A percentile compares a stretch with the other conserved stretches of the same genome.
These are phyloP conservation scores for Penicillium sumatraense DNA, from an alignment of 2,329 filamentous ascomycete genomes.

Conservation along the genomic window DNA sequence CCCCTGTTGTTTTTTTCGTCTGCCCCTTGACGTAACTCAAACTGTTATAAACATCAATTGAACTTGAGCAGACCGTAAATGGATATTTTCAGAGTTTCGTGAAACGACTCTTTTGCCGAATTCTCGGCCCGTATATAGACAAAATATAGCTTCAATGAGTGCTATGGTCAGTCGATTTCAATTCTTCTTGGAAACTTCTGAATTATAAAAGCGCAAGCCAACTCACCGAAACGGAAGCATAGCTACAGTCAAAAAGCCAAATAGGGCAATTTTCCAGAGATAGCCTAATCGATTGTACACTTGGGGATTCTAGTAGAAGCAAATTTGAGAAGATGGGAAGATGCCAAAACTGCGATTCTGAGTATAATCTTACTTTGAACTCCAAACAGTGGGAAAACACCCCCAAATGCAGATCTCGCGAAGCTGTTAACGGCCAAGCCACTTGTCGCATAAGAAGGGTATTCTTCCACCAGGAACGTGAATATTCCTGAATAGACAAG, in stretches of 20 bases:
- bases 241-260: background rate
- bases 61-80: too few relatives aligned
- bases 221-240: background rate
- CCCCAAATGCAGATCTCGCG: constrained; percentile 74
- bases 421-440: constrained; percentile 82
- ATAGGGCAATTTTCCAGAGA: background rate
- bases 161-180: background rate
- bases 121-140: background rate
- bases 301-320: too few relatives aligned
- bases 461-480: constrained; percentile 73
- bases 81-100: background rate
- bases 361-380: constrained; percentile 30
- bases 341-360: background rate
- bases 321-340: background rate
- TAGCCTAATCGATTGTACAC: background rate
- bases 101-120: background rate
- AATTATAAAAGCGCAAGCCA: background rate
- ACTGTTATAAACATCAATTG: too few relatives aligned
- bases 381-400: constrained; percentile 73
- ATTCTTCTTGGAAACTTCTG: too few relatives aligned
- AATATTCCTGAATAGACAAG: constrained; percentile 80
- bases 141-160: background rate
- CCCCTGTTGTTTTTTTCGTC: too few relatives aligned
- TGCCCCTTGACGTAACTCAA: too few relatives aligned
- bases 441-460: constrained; percentile 46